Base-by-base conservation (phyloP, 176 grass and related monocot genomes). In the Bolboschoenus planiculmis region DNA sequence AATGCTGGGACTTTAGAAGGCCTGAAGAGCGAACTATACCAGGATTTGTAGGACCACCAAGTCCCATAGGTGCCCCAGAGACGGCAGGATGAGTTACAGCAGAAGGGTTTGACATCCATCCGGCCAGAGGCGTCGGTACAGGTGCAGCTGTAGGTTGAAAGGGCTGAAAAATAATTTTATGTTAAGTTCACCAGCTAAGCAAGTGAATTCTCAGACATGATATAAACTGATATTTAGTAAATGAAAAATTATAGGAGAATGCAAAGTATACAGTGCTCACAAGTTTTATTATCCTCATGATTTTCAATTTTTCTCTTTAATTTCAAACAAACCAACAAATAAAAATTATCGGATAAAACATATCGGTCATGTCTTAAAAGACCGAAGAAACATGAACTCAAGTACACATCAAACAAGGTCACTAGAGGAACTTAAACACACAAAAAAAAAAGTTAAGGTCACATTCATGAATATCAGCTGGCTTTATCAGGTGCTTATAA, bases 31-130 rank as follows among this genome's bases (percentile, higher is more conserved):
- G 4, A 16, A 65, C 54, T 70, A 44, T 97, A 98, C 96, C 96
- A 76, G 96, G 92, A 91, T 98, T 98, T 31, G 90, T 82, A 68
- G 96, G 92, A 84, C 88, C 87, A 55, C 87, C 89, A 78, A 98
- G 92, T 83, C 97, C 97, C 87, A 99, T 95, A 83, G 93, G 84
- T 81, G 91, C 86, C 85, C 89, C 97, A 90, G 97, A 92, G 39
- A 95, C 89, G 54, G 87, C 84, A 62, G 93, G 85, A 90, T 99
- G 91, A 64, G 88, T 81, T 78, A 95, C 89, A 77, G 87, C 86
- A 85, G 93, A 72, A 90, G 97, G 79, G 63, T 96, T 96, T 87
- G 97, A 93, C 97, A 99, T 99, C 97, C 97, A 99, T 30, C 97
- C 97, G 48, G 93, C 97, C 74, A 99, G 85, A 75, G 91, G 91